Evolutionary conservation across 2,329 filamentous ascomycete genomes (phyloP).

Genomic region (Aspergillus intermedius): DNA sequence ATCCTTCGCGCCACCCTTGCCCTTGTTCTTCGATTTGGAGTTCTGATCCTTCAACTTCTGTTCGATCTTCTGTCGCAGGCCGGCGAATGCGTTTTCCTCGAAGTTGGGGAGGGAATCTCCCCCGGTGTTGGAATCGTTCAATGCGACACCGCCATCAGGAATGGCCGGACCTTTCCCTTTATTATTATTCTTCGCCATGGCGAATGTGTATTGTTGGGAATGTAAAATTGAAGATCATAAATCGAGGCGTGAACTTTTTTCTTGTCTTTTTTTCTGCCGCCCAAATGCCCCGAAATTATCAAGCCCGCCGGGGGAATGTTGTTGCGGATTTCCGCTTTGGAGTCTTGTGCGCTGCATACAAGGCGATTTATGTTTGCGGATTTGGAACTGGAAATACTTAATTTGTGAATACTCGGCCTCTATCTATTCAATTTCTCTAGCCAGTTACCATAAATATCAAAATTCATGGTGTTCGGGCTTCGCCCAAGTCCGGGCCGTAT

Average conservation of each 20-base stretch:
- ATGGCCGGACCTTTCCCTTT: conserved; percentile 20
- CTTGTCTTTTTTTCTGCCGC: conserved; percentile 29
- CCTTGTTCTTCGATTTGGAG: conserved; percentile 24
- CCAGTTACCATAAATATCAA: background rate
- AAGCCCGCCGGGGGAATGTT: conserved; percentile 22
- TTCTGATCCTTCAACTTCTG: conserved; percentile 32
- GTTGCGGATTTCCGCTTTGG: conserved; percentile 8
- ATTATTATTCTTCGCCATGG: conserved; percentile 35
- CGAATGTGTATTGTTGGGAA: conserved; percentile 1
- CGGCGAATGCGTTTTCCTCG: conserved; percentile 35
- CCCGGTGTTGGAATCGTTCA: conserved; percentile 14
- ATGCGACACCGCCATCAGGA: conserved; percentile 10
- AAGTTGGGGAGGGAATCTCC: conserved; percentile 27
- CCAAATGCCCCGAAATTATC: conserved; percentile 13
- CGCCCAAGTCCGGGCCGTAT: conserved; percentile 18
- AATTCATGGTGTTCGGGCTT: conserved; percentile 23
- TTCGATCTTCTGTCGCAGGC: conserved; percentile 37
- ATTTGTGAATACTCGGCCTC: conserved; percentile 2
- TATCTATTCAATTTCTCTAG: background rate
- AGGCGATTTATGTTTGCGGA: background rate
- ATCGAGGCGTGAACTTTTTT: conserved; percentile 19
- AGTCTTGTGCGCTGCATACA: background rate
- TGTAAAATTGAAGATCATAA: conserved; percentile 14
- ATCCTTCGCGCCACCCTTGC: conserved; percentile 16
- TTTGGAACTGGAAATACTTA: conserved; percentile 3